Conservation (phyloP, 1,284 basidiomycete genomes). For the Phlebopus sp. region DNA sequence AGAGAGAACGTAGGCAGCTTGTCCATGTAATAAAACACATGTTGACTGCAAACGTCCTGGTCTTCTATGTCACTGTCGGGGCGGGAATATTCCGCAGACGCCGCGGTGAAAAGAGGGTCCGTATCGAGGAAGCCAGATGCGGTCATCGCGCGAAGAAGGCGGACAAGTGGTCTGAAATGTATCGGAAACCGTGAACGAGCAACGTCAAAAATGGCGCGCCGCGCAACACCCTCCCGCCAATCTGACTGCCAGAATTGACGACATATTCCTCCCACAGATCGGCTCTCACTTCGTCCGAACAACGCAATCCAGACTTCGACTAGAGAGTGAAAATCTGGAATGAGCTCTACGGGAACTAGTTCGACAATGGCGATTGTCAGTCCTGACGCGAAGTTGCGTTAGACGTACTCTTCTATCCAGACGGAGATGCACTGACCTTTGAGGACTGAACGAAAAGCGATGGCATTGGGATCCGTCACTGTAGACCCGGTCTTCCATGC, state of each 20-base stretch:
- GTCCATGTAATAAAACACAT: slow-evolving; percentile 74
- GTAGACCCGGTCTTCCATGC: slow-evolving; percentile 67
- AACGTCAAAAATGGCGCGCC: slow-evolving; percentile 77
- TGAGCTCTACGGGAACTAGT: slow-evolving; percentile 67
- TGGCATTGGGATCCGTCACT: slow-evolving; percentile 75
- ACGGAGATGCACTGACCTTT: slow-evolving; percentile 67
- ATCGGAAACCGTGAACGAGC: slow-evolving; percentile 80
- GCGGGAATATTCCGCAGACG: slow-evolving; percentile 45
- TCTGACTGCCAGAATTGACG: slow-evolving; percentile 77
- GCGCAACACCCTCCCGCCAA: slow-evolving; percentile 56
- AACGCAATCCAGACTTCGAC: slow-evolving; percentile 78
- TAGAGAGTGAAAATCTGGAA: slow-evolving; percentile 70
- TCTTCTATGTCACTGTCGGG: slow-evolving; percentile 25
- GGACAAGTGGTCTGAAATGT: slow-evolving; percentile 66
- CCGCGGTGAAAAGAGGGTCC: slow-evolving; percentile 56
- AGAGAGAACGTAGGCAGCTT: slow-evolving; percentile 75
- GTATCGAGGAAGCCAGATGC: slow-evolving; percentile 68
- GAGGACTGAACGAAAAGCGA: slow-evolving; percentile 79
- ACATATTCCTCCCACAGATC: slow-evolving; percentile 68
- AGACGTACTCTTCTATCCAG: not conserved
- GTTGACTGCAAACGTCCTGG: slow-evolving; percentile 48
- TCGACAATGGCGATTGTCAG: slow-evolving; percentile 72
- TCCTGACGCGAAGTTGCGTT: slow-evolving; percentile 39
- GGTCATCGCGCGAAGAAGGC: slow-evolving; percentile 75
- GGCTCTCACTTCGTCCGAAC: slow-evolving; percentile 74